These are phyloP conservation scores for Penicillium sp. DNA, from an alignment of 2,329 filamentous ascomycete species.

Conservation along the genomic window DNA sequence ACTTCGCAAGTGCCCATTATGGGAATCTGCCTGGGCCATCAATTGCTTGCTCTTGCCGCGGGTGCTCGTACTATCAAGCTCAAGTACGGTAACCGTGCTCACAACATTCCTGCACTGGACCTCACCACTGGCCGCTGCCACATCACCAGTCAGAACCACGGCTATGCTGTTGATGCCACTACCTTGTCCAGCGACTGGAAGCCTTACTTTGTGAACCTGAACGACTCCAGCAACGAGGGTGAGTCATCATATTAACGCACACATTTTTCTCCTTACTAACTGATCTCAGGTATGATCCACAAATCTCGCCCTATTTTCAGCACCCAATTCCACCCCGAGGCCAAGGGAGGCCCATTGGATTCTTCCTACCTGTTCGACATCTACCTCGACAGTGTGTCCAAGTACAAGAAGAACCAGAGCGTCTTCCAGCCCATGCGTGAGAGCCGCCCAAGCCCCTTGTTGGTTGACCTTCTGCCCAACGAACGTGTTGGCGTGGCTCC, in stretches of 20 bases:
- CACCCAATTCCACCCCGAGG: conserved; percentile 98
- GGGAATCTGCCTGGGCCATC: conserved; percentile 96
- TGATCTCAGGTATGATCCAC: conserved; percentile 71
- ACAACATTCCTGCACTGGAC: conserved; percentile 96
- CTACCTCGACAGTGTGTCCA: conserved; percentile 83
- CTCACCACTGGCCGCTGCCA: conserved; percentile 95
- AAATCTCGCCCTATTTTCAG: conserved; percentile 94
- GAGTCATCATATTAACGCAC: conserved; percentile 19
- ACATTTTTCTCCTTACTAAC: conserved; percentile 1
- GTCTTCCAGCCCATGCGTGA: conserved; percentile 69
- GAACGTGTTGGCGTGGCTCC: conserved; percentile 89
- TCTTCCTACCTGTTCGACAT: conserved; percentile 94
- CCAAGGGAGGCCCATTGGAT: conserved; percentile 94
- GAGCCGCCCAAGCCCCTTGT: conserved; percentile 79
- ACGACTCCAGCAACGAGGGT: conserved; percentile 95
- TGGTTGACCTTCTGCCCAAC: conserved; percentile 88
- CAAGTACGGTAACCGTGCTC: conserved; percentile 98
- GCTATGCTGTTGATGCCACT: conserved; percentile 84
- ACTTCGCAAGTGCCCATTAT: conserved; percentile 87
- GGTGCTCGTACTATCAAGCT: conserved; percentile 92
- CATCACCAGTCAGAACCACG: conserved; percentile 98
- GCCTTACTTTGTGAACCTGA: conserved; percentile 98
- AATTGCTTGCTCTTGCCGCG: conserved; percentile 84
- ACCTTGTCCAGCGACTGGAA: conserved; percentile 85
- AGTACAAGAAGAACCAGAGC: conserved; percentile 80